Evolutionary conservation across 2,329 filamentous ascomycete genomes (phyloP), one percentile per base, ranked within the genome.

Genomic region (Zymoseptoria brevis): DNA sequence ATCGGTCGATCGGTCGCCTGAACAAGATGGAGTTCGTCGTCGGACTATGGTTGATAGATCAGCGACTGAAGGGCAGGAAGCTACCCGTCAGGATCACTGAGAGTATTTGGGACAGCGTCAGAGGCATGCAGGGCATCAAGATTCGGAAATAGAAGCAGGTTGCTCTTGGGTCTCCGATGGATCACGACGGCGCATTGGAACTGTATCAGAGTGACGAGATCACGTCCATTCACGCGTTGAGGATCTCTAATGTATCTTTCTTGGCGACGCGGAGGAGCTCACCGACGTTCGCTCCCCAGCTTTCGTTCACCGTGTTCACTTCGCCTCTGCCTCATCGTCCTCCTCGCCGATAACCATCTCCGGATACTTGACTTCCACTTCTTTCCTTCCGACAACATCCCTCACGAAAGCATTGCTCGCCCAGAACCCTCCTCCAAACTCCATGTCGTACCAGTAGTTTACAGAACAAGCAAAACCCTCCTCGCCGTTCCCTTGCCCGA

Each of bases 361-460:
- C 3, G 67, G 67, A 57, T 71, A 71, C 21, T 60, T 1, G 6
- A 69, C 66, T 11, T 53, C 45, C 56, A 45, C 62, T 45, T 53
- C 50, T n/a, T 54, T 57, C 11, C 53, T 57, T 16, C 64, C 52
- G 11, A 62, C 54, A 19, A 68, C 62, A 41, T 73, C 71, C 21
- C 70, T 60, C 9, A 73, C 57, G 69, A 88, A 88, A 7, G 77
- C 76, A 30, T 78, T 79, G 53, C 81, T 71, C 2, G 87, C 81
- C 74, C 86, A 90, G 41, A 90, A 81, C 0, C 83, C 80, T 0
- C 88, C 87, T 24, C 78, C 79, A 66, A 89, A 92, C 29, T 90
- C 86, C 81, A 92, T 87, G 70, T 93, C 88, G 65, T 91, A 91
- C 87, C 89, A 94, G 72, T 93, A 93, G 68, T 94, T 94, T 45